Base-by-base conservation (phyloP, 148 eudicot genomes). In the Amaranthus palmeri region DNA sequence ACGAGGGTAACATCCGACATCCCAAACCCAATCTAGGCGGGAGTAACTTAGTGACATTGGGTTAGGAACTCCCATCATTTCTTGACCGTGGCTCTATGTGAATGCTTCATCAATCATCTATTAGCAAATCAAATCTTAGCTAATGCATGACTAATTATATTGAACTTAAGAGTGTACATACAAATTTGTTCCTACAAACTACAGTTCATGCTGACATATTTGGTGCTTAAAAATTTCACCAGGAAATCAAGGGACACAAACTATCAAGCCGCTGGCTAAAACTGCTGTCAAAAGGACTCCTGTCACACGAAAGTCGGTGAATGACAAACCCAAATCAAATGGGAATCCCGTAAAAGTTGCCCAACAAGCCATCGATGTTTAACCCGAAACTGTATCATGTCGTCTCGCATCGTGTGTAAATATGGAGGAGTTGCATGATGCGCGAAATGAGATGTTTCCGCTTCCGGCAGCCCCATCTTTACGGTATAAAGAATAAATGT, bases 161-260 rank as follows among this genome's bases (percentile, higher is more conserved):
- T 25, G 36, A 25, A 25, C 36, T 25, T 25, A 58, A n/a, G n/a
- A n/a, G n/a, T n/a, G n/a, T n/a, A n/a, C n/a, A n/a, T n/a, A n/a
- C n/a, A n/a, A n/a, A 58, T 58, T 25, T 13, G 8, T 12, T 7
- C 41, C 50, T 44, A 42, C 6, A 6, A 48, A 41, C 50, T 44
- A 42, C 6, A 6, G 66, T 43, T 61, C 15, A 62, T 49, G 5
- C 9, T 65, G 51, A 46, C 53, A 46, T 42, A 6, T 70, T 12
- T 69, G 36, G 51, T 62, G n/a, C 18, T 67, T 14, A 50, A 11
- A 6, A n/a, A 55, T 63, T 76, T 70, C 49, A 72, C 15, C 88
- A 88, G 90, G 87, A 78, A 79, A 80, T 81, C 85, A 69, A 72
- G 85, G 72, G 45, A 69, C 83, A 66, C 87, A 84, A 82, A 77